Conservation (phyloP, 371 early-diverging fungal genomes). For the Saksenaea vasiformis region DNA sequence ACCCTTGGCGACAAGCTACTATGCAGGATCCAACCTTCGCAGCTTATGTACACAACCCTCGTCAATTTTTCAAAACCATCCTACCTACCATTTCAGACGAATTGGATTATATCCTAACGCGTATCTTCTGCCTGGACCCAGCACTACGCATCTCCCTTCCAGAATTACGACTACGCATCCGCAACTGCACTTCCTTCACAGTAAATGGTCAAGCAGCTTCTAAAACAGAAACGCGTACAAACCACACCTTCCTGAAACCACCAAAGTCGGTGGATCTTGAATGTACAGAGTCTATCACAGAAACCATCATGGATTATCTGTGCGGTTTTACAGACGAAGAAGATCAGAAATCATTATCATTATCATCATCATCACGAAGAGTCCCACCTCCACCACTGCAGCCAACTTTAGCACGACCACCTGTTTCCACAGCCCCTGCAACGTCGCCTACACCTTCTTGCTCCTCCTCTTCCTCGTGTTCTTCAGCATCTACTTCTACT, state of each 20-base stretch:
- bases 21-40: slow-evolving; percentile 70
- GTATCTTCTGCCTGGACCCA: slow-evolving; percentile 76
- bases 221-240: neutral
- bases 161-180: slow-evolving; percentile 61
- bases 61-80: slow-evolving; percentile 62
- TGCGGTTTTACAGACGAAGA: slow-evolving; percentile 6
- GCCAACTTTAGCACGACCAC: slow-evolving; percentile 12
- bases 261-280: neutral
- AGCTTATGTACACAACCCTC: slow-evolving; percentile 62
- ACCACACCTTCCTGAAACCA: neutral
- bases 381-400: slow-evolving; percentile 3
- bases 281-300: slow-evolving; percentile 11
- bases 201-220: neutral
- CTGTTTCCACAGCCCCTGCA: slow-evolving; percentile 18
- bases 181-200: slow-evolving; percentile 59
- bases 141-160: slow-evolving; percentile 66
- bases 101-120: slow-evolving; percentile 68
- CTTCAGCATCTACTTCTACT: slow-evolving; percentile 7
- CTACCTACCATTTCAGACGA: slow-evolving; percentile 69
- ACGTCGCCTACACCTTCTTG: slow-evolving; percentile 36
- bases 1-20: slow-evolving; percentile 83
- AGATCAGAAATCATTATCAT: neutral
- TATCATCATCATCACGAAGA: neutral
- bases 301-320: slow-evolving; percentile 16
- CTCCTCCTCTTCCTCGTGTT: slow-evolving; percentile 32